A percentile compares a stretch with the other conserved stretches of the same genome.
Evolutionary conservation across 805 yeast species (phyloP).

Genomic region (Ogataea allantospora): DNA sequence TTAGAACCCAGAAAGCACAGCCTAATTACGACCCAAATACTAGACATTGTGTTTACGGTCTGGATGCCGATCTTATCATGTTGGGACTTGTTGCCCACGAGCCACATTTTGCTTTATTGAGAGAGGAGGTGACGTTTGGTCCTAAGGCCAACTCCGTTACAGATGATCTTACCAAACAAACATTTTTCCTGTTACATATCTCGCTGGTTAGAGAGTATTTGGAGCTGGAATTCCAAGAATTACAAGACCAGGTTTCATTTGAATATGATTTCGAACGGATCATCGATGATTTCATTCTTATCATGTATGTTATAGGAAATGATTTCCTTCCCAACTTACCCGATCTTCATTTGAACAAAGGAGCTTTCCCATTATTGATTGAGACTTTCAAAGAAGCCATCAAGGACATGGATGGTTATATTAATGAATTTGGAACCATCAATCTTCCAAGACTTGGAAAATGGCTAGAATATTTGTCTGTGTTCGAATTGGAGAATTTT

Average conservation of each 20-base stretch:
- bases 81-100: constrained; percentile 89
- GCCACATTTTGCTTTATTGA: constrained; percentile 89
- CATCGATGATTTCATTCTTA: constrained; percentile 87
- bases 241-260: constrained; percentile 62
- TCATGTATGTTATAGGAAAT: constrained; percentile 93
- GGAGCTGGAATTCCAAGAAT: constrained; percentile 76
- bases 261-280: constrained; percentile 83
- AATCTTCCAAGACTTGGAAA: constrained; percentile 67
- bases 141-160: constrained; percentile 32
- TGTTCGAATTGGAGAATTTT: constrained; percentile 81
- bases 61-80: constrained; percentile 95
- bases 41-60: constrained; percentile 92
- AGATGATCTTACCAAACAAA: constrained; percentile 67
- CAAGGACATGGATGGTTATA: constrained; percentile 72
- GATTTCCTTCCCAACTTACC: constrained; percentile 98
- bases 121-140: constrained; percentile 96
- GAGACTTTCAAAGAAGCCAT: constrained; percentile 84
- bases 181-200: constrained; percentile 78
- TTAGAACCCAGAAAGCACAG: constrained; percentile 75
- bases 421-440: constrained; percentile 80
- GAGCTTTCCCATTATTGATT: constrained; percentile 91
- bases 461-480: constrained; percentile 74
- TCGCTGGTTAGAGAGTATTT: constrained; percentile 88
- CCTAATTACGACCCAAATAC: constrained; percentile 71
- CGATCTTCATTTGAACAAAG: constrained; percentile 87